Conservation (phyloP, 2,329 filamentous ascomycete species). For the Calonectria pteridis region DNA sequence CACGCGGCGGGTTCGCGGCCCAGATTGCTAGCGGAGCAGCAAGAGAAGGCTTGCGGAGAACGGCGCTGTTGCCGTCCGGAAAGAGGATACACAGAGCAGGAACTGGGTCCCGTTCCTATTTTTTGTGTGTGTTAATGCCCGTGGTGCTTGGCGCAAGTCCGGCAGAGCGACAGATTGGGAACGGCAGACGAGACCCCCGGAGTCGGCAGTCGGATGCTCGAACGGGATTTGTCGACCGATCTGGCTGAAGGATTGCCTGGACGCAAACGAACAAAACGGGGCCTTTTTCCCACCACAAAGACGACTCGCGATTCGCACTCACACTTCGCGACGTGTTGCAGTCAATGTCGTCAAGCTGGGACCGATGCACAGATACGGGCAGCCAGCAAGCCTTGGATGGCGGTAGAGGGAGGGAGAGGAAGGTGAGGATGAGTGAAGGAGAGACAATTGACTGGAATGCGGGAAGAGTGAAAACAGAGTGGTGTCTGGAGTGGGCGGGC, state of each 20-base stretch:
- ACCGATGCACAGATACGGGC: not conserved
- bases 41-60: slow-evolving; percentile 15
- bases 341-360: slow-evolving; percentile 1
- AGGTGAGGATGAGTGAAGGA: not conserved
- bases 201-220: slow-evolving; percentile 19
- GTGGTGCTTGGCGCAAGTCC: slow-evolving; percentile 11
- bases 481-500: slow-evolving; percentile 68
- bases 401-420: not conserved
- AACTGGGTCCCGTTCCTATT: slow-evolving; percentile 1
- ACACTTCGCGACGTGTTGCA: slow-evolving; percentile 9
- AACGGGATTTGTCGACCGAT: slow-evolving; percentile 15
- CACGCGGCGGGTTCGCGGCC: slow-evolving; percentile 19
- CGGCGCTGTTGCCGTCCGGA: slow-evolving; percentile 18
- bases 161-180: slow-evolving; percentile 11
- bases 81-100: slow-evolving; percentile 15
- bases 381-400: slow-evolving; percentile 10
- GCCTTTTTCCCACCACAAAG: slow-evolving; percentile 11
- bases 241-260: slow-evolving; percentile 13
- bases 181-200: slow-evolving; percentile 19
- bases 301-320: slow-evolving; percentile 9
- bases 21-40: slow-evolving; percentile 8
- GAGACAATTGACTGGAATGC: slow-evolving; percentile 27
- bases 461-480: slow-evolving; percentile 22
- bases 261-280: slow-evolving; percentile 23
- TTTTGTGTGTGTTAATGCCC: not conserved